Percentiles rank a stretch among this genome's conserved stretches.
Evolutionary conservation across 495 filamentous ascomycete species (phyloP).

Genomic region (Cetradonia linearis): DNA sequence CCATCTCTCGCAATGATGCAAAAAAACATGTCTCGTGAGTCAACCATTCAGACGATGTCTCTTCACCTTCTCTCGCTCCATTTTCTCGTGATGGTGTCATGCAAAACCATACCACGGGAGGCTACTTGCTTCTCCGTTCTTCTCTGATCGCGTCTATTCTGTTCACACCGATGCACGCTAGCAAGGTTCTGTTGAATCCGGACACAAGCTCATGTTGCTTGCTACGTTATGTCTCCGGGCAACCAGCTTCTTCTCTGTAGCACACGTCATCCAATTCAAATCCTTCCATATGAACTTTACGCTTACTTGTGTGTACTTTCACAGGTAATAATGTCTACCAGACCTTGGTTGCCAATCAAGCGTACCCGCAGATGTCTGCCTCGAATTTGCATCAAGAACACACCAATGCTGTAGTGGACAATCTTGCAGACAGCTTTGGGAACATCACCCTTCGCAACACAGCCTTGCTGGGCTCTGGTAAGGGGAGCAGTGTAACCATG

Average conservation of each 20-base stretch:
- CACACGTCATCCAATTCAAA: too few relatives aligned
- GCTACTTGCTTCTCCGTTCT: neutral
- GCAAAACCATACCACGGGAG: neutral
- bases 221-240: too few relatives aligned
- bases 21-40: constrained; percentile 22
- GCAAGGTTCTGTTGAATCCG: neutral
- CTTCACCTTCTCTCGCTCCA: neutral
- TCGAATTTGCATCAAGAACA: constrained; percentile 17
- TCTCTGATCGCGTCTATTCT: neutral
- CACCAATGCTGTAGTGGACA: constrained; percentile 16
- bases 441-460: constrained; percentile 17
- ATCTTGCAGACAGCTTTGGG: constrained; percentile 19
- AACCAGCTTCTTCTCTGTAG: neutral
- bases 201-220: neutral
- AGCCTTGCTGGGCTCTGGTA: constrained; percentile 10
- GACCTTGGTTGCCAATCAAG: constrained; percentile 14
- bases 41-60: neutral
- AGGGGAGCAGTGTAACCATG: constrained; percentile 10
- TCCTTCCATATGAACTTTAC: neutral
- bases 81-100: neutral
- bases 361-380: constrained; percentile 12
- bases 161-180: neutral
- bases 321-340: constrained; percentile 20
- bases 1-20: constrained; percentile 13
- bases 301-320: neutral